A percentile compares a stretch with the other conserved stretches of the same genome.
These are phyloP conservation scores for Sclerotinia nivalis DNA, from an alignment of 2,329 filamentous ascomycete species.

Conservation along the genomic window DNA sequence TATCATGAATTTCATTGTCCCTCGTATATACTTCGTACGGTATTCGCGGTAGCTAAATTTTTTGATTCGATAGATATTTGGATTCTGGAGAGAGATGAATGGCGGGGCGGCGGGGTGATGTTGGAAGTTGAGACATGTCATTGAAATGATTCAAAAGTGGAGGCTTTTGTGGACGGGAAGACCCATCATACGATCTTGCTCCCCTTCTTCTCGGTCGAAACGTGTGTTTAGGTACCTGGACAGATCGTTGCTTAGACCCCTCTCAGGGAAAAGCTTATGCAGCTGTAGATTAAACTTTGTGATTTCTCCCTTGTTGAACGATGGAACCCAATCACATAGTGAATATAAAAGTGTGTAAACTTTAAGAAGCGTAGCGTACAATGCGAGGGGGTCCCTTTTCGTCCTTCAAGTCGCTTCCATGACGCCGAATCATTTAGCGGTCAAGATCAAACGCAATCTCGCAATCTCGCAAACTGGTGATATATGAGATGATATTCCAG, in stretches of 20 bases:
- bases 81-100: constrained; percentile 10
- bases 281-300: not conserved
- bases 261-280: not conserved
- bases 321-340: constrained; percentile 6
- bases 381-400: not conserved
- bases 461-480: constrained; percentile 14
- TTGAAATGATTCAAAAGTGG: constrained; percentile 14
- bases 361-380: not conserved
- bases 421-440: constrained; percentile 2
- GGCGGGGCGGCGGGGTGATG: constrained; percentile 16
- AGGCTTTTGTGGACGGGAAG: not conserved
- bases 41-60: constrained; percentile 6
- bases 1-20: not conserved
- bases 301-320: not conserved
- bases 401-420: not conserved
- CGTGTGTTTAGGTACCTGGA: not conserved
- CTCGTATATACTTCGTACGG: not conserved
- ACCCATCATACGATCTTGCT: constrained; percentile 12
- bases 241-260: constrained; percentile 7
- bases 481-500: not conserved
- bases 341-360: not conserved
- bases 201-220: not conserved
- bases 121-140: constrained; percentile 11
- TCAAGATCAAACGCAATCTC: constrained; percentile 11
- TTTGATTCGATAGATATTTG: not conserved